phyloP scores from a whole-genome alignment of 2,329 filamentous ascomycete genomes.

The Colletotrichum brevisporum region DNA sequence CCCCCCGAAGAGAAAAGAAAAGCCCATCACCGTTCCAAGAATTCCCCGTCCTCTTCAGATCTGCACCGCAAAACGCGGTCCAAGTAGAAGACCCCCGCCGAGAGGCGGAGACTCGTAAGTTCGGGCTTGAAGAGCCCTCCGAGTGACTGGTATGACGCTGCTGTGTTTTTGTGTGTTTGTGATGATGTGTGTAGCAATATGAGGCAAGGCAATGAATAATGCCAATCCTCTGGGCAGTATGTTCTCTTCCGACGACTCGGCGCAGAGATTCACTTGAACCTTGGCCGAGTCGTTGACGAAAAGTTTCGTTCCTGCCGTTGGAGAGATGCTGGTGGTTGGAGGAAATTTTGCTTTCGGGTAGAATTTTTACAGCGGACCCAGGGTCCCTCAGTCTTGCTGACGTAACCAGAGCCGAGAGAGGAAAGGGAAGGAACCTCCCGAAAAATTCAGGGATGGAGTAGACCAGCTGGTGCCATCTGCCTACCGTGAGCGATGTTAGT shows the following conservation, averaged over 20 bases:
- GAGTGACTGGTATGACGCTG: constrained; percentile 42
- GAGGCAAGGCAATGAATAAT: constrained; percentile 8
- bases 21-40: not conserved
- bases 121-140: constrained; percentile 7
- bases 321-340: not conserved
- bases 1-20: not conserved
- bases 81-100: constrained; percentile 38
- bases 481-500: too few relatives aligned
- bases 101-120: constrained; percentile 37
- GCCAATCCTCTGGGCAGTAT: not conserved
- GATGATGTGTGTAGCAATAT: not conserved
- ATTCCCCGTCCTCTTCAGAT: constrained; percentile 40
- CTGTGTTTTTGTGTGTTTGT: constrained; percentile 3
- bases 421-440: too few relatives aligned
- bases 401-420: too few relatives aligned
- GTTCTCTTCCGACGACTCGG: too few relatives aligned
- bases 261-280: constrained; percentile 15
- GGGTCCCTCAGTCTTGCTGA: too few relatives aligned
- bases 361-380: too few relatives aligned
- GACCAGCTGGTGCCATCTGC: too few relatives aligned
- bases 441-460: too few relatives aligned
- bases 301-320: too few relatives aligned
- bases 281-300: not conserved
- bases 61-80: constrained; percentile 41
- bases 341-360: not conserved